Conservation (phyloP, 768 basidiomycete genomes). For the Russula sp. region DNA sequence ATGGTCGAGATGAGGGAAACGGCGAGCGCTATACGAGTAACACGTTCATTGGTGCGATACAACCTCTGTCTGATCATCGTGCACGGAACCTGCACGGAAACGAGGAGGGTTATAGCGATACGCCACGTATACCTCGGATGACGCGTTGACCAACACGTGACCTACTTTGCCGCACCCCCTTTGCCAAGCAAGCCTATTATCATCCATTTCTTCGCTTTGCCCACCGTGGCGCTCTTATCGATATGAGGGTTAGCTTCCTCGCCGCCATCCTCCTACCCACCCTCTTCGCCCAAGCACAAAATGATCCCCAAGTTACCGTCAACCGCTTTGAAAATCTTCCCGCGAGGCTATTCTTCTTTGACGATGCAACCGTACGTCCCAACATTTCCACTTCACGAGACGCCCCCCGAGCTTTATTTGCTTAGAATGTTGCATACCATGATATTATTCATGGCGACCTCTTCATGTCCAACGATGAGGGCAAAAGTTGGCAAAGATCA, state of each 20-base stretch:
- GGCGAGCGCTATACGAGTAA: neutral
- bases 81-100: neutral
- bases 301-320: constrained; percentile 33
- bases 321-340: constrained; percentile 70
- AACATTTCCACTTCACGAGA: neutral
- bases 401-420: neutral
- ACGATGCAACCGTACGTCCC: constrained; percentile 75
- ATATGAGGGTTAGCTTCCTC: constrained; percentile 14
- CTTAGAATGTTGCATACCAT: constrained; percentile 73
- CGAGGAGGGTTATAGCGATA: neutral
- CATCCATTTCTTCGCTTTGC: neutral
- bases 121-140: neutral
- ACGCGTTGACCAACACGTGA: constrained; percentile 1
- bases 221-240: constrained; percentile 7
- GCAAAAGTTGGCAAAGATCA: constrained; percentile 59
- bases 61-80: neutral
- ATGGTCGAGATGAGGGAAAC: neutral
- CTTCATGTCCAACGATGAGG: constrained; percentile 83
- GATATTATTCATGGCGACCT: constrained; percentile 67
- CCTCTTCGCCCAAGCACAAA: constrained; percentile 24
- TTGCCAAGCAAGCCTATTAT: neutral
- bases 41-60: neutral
- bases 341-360: constrained; percentile 82
- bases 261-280: constrained; percentile 8
- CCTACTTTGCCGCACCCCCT: neutral